Base-by-base conservation (phyloP, 164 flowering plant genomes). In the Amborella trichopoda region DNA sequence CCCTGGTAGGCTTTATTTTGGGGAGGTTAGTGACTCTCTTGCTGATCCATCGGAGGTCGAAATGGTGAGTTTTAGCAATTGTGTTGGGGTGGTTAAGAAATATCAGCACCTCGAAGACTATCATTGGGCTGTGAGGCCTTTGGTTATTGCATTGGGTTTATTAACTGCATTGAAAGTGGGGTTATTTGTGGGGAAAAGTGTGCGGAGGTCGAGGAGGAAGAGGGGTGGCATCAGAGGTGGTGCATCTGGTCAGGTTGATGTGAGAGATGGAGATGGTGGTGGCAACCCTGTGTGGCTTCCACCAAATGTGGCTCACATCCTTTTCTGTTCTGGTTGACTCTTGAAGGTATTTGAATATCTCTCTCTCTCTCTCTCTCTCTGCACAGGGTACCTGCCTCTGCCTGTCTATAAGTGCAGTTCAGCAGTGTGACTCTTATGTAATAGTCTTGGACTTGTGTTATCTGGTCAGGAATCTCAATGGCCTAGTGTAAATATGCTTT, bases 21-120 rank as follows among this genome's bases (percentile, higher is more conserved):
- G 64, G 41, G 71, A 69, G 28, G 64, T 64, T 37, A 40, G 22
- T 21, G 49, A 60, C 39, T 73, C 63, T 58, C 55, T 83, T 61
- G 98, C 91, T 1, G 98, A 90, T 55, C 95, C 98, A 39, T 80
- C 86, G 45, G 94, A 90, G 67, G 94, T 86, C 9, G 95, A 86
- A 62, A 53, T 60, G 21, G 91, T 86, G 23, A 67, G 74, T 19
- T 89, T 89, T 51, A 27, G 40, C 24, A 72, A 65, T 11, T 78
- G 76, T 53, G 66, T 55, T 14, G 78, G 79, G 21, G 22, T 77
- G 38, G 77, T 74, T 27, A 75, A 75, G 56, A 89, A 85, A 54
- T 90, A 83, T 60, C 83, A 81, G 54, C 98, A 83, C 62, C 72
- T 90, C 23, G 98, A 86, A 73, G 94, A 86, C 67, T 77, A 78